Evolutionary conservation across 805 yeast species (phyloP).

Genomic region (Candida krabiensis): DNA sequence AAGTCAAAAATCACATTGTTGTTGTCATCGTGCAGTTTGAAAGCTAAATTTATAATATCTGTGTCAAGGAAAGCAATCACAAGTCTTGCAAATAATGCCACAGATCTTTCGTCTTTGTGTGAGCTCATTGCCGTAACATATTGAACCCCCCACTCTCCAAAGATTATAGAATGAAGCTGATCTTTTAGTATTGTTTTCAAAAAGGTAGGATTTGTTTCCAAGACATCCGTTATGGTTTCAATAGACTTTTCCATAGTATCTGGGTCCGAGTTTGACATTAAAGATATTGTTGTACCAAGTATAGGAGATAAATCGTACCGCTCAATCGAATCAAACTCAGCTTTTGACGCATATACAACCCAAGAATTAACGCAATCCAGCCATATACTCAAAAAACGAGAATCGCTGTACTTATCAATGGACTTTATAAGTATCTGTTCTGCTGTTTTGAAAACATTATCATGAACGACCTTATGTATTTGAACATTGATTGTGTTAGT

Average conservation of each 20-base stretch:
- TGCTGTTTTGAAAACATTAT: constrained; percentile 34
- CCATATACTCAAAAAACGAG: constrained; percentile 19
- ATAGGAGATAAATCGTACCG: constrained; percentile 26
- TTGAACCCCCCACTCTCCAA: constrained; percentile 44
- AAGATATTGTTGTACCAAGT: constrained; percentile 17
- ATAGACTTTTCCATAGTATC: constrained; percentile 28
- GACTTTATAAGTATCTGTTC: constrained; percentile 24
- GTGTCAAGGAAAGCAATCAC: constrained; percentile 46
- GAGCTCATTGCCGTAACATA: constrained; percentile 35
- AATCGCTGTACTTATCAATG: constrained; percentile 2
- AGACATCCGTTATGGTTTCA: constrained; percentile 41
- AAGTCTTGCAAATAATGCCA: constrained; percentile 44
- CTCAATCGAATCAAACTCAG: constrained; percentile 34
- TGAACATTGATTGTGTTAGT: constrained; percentile 25
- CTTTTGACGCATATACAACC: constrained; percentile 38
- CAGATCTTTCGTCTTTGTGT: constrained; percentile 37
- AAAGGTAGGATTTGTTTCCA: constrained; percentile 47
- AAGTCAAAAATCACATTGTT: constrained; percentile 45
- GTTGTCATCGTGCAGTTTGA: constrained; percentile 36
- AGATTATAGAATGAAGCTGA: constrained; percentile 36
- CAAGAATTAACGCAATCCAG: constrained; percentile 35
- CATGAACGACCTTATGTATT: constrained; percentile 40
- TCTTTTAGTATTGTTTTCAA: constrained; percentile 33
- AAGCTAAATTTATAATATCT: constrained; percentile 44
- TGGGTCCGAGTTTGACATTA: constrained; percentile 14